These are phyloP conservation scores for Pontederia paniculata DNA, from an alignment of 176 grass and related monocot species.

Conservation along the genomic window DNA sequence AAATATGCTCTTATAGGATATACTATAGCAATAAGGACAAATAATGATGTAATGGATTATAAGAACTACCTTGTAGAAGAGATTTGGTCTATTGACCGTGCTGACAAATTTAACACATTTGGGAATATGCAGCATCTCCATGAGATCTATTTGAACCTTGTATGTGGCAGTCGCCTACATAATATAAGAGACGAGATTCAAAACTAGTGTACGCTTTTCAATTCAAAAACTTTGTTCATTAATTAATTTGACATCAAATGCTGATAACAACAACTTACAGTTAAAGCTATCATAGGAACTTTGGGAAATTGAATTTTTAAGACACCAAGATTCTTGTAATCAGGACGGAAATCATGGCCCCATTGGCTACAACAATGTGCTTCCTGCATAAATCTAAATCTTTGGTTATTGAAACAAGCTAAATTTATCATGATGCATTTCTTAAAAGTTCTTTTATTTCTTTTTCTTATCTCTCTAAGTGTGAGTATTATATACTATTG, in stretches of 20 bases:
- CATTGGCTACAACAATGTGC: conserved; percentile 95
- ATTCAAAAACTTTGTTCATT: conserved; percentile 9
- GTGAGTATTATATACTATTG: no score
- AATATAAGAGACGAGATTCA: conserved; percentile 8
- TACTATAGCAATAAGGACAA: neutral
- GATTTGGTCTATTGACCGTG: conserved; percentile 81
- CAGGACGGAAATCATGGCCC: conserved; percentile 95
- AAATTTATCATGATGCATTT: no score
- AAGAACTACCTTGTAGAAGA: conserved; percentile 71
- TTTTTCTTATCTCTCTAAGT: no score
- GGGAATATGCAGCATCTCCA: conserved; percentile 89
- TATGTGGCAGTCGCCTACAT: conserved; percentile 77
- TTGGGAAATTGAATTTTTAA: conserved; percentile 93
- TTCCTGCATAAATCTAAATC: conserved; percentile 25
- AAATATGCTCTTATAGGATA: conserved; percentile 1
- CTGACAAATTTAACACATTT: conserved; percentile 85
- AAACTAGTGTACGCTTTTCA: neutral
- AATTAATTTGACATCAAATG: neutral
- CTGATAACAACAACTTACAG: conserved; percentile 45
- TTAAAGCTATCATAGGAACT: conserved; percentile 88
- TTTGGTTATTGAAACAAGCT: no score
- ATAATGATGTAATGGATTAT: neutral
- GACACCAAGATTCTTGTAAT: conserved; percentile 96
- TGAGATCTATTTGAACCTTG: conserved; percentile 86
- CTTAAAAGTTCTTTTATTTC: no score